Evolutionary conservation across 2,329 filamentous ascomycete genomes (phyloP), one percentile per base, ranked within the genome.

Genomic region (Curvularia eragrostidis): DNA sequence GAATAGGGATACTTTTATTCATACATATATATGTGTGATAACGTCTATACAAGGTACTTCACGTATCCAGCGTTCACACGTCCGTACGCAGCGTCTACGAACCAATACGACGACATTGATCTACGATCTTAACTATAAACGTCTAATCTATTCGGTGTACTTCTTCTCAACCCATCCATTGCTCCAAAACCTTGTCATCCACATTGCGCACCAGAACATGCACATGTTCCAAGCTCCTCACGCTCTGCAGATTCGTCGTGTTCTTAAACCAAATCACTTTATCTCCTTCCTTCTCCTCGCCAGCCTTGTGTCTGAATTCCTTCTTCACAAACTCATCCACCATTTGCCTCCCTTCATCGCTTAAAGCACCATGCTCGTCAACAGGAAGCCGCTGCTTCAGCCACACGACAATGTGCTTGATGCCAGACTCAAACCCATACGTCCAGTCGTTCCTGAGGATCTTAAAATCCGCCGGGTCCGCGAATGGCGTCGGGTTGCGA

Each of bases 181-280:
- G 41, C 39, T 58, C 53, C 61, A 74, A 50, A 2, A 73, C 60
- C 21, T 66, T 81, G 18, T 93, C 67, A 85, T 90, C 70, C 87
- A 91, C 64, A 84, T 92, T 43, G 87, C 89, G 58, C 84, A 87
- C 61, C 87, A 89, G 23, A 86, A 95, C 47, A 91, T 97, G 73
- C 84, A 89, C 54, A 87, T 88, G 5, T 89, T 92, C 73, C 90
- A 92, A 76, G 83, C 86, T 53, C 52, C 84, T 76, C 44, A 89
- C 85, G 64, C 84, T 87, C 74, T 88, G 86, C 72, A 88, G 66
- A 36, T 80, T 80, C 8, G 82, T 82, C 79, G 84, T 87, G 65
- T 88, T 89, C 79, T 87, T 88, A 68, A 88, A 89, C 86, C 86
- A 89, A 56, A 85, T 69, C 23, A 88, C 82, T 63, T 81, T 81